phyloP scores from a whole-genome alignment of 768 basidiomycete species.

The Rubroboletus satanas region DNA sequence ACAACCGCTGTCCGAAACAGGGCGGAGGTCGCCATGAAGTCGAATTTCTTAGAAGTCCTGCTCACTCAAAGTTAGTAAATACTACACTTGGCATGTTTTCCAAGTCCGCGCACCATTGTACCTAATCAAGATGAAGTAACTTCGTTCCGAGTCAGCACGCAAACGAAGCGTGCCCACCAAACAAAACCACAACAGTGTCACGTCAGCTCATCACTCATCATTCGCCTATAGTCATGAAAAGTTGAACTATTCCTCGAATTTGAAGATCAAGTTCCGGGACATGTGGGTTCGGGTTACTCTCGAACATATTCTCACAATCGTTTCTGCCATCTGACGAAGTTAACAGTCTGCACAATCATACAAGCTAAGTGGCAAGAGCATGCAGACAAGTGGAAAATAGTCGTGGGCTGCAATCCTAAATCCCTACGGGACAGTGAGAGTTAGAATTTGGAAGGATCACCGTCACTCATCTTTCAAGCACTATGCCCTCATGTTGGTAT shows the following conservation, averaged over 20 bases:
- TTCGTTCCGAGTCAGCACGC: not conserved
- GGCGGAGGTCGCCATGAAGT: conserved; percentile 6
- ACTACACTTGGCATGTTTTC: not conserved
- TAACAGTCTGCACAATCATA: not conserved
- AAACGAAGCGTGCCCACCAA: too few relatives aligned
- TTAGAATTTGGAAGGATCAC: not conserved
- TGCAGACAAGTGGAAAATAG: not conserved
- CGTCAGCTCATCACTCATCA: not conserved
- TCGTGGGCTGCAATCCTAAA: not conserved
- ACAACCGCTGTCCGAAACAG: conserved; percentile 4
- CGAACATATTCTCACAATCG: not conserved
- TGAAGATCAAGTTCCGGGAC: not conserved
- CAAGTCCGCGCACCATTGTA: conserved; percentile 7
- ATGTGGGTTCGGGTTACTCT: not conserved
- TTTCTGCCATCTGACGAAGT: not conserved
- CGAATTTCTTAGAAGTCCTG: not conserved
- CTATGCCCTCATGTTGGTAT: not conserved
- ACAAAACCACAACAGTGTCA: too few relatives aligned
- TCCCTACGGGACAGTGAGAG: not conserved
- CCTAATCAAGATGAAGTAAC: conserved; percentile 3
- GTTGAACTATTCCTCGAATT: not conserved
- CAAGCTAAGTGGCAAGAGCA: not conserved
- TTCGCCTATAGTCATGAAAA: not conserved
- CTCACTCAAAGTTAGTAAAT: not conserved
- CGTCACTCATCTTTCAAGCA: not conserved